Base-by-base conservation (phyloP, 805 yeast genomes). In the Yamadazyma takamatsuzukensis region DNA sequence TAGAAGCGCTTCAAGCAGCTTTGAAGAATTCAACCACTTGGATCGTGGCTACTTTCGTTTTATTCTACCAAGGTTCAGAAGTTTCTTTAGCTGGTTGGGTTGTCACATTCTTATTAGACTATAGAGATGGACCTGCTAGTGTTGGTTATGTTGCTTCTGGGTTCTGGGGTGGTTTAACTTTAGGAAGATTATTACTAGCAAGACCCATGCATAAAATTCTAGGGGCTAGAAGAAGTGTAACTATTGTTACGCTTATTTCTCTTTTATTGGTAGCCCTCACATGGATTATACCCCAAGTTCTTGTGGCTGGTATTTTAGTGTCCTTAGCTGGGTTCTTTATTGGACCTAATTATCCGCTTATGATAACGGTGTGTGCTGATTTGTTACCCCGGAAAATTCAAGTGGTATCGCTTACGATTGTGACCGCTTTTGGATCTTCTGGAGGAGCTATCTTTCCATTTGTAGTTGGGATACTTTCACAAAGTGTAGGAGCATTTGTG, bases 61-160 rank as follows among this genome's bases (percentile, higher is more conserved):
- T 82, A 41, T 64, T 75, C 31, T 81, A 83, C 47, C 73, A 80
- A 43, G 90, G 89, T 4, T 73, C 76, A 3, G 89, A 82, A 51
- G 80, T 81, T 15, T 56, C 81, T 1, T 58, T 81, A 39, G 87
- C 82, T 2, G 80, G 86, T 4, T 82, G 89, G 88, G 59, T 77
- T n/a, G 78, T 77, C 30, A 76, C 85, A 2, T 83, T 70, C 45
- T 56, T 83, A 34, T 62, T 77, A 25, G 72, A 69, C 16, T 71
- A 76, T 31, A 70, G 83, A 38, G 53, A 66, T 11, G 77, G 78
- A 10, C 58, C 63, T 25, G 43, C 61, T 1, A 52, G 60, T 15
- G 74, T 78, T 48, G 82, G 87, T 8, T 78, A 74, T 44, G 75
- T 80, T 6, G 77, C 82, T 0, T 72, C 86, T 4, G 81, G 84